Conservation (phyloP, 2,329 filamentous ascomycete species). For the Fusarium sp. region DNA sequence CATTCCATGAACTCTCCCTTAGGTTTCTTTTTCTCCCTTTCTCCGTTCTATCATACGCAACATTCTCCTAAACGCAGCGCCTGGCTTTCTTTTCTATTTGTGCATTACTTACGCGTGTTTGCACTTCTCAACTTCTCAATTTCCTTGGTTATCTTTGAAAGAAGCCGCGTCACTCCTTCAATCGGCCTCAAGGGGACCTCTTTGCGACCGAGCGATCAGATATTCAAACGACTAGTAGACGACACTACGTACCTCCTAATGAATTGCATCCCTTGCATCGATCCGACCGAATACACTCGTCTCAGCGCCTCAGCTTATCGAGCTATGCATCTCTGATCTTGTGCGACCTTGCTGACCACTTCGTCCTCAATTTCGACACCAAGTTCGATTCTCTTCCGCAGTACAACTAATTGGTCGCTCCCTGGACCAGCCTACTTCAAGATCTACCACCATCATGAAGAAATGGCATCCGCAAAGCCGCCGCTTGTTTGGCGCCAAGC, state of each 20-base stretch:
- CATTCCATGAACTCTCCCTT: slow-evolving; percentile 32
- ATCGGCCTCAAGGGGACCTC: slow-evolving; percentile 8
- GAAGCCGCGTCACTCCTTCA: slow-evolving; percentile 48
- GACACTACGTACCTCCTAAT: slow-evolving; percentile 12
- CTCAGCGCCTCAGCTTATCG: neutral
- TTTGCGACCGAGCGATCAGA: slow-evolving; percentile 11
- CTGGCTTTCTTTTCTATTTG: slow-evolving; percentile 6
- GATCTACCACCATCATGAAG: slow-evolving; percentile 41
- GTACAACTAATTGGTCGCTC: slow-evolving; percentile 6
- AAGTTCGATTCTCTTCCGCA: neutral
- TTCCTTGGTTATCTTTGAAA: slow-evolving; percentile 49
- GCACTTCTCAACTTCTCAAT: slow-evolving; percentile 7
- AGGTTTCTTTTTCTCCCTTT: slow-evolving; percentile 20
- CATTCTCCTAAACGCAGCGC: slow-evolving; percentile 23
- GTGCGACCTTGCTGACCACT: slow-evolving; percentile 1
- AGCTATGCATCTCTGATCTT: slow-evolving; percentile 37
- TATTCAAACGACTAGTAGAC: neutral
- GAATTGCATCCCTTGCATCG: slow-evolving; percentile 19
- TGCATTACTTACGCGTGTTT: slow-evolving; percentile 4
- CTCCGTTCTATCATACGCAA: slow-evolving; percentile 14
- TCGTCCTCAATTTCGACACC: slow-evolving; percentile 11
- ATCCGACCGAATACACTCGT: slow-evolving; percentile 2
- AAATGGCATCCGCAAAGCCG: slow-evolving; percentile 46
- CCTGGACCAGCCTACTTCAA: neutral
- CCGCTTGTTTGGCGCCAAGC: slow-evolving; percentile 47